Evolutionary conservation across 2,329 filamentous ascomycete species (phyloP), one percentile per base, ranked within the genome.

Genomic region (Sporothrix mexicana): DNA sequence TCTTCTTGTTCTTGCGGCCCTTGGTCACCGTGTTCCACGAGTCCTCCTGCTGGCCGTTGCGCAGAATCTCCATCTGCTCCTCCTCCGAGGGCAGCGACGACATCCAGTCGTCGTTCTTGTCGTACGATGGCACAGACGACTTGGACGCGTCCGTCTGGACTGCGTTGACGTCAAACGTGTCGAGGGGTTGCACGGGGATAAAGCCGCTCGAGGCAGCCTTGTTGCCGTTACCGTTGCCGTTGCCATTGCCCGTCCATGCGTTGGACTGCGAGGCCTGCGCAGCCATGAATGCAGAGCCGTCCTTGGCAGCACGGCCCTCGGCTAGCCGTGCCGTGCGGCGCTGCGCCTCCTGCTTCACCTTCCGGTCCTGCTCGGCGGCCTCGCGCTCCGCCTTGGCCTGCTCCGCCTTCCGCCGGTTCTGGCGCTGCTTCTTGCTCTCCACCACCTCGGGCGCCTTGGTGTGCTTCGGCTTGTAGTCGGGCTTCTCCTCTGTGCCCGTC

Each of bases 361-460:
- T 93, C 79, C 95, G 91, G 78, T 93, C 87, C 79, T 90, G 88
- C 83, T 98, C 95, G 0, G 92, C 89, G 77, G 93, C 92, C 79
- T 95, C 91, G 43, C 92, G 90, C 73, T 88, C 86, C 43, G 86
- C 85, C 86, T 93, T 96, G 78, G 90, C 90, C 73, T 90, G 91
- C 83, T 97, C 94, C 51, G 88, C 90, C 89, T 97, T 98, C 85
- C 92, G 90, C 77, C 91, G 89, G 84, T 97, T 96, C 85, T 98
- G 95, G 74, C 94, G 91, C 85, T 97, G 93, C 86, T 98, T 98
- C 91, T 98, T 98, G 23, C 92, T 92, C 85, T 97, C 93, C 20
- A 87, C 88, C 67, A 88, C 87, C 81, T 93, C 90, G 76, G 88
- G 85, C 25, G 55, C 84, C 83, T 91, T 89, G 76, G 85, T 83